phyloP scores from a whole-genome alignment of 1,284 basidiomycete species.

The Ganoderma lingzhi region DNA sequence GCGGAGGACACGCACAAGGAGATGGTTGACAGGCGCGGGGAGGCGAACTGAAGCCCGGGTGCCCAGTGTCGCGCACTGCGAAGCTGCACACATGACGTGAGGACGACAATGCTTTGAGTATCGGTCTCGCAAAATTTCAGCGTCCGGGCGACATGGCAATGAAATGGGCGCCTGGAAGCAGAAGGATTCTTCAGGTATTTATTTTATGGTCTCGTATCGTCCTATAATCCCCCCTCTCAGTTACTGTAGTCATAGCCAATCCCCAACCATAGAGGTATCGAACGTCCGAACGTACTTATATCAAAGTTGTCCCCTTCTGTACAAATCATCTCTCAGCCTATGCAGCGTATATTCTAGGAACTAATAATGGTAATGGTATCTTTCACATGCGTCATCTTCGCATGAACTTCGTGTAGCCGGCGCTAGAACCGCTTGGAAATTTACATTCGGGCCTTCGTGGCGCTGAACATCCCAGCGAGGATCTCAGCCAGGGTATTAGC shows the following conservation, averaged over 20 bases:
- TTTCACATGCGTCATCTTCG: not conserved
- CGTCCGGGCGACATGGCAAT: not conserved
- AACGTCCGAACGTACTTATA: not conserved
- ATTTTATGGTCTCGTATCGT: not conserved
- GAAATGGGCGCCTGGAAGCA: not conserved
- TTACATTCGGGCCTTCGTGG: slow-evolving; percentile 15
- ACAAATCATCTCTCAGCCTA: not conserved
- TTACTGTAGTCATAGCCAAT: not conserved
- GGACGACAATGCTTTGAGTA: not conserved
- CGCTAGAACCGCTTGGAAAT: not conserved
- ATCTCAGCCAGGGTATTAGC: not conserved
- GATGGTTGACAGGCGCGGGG: slow-evolving; percentile 20
- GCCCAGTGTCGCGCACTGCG: not conserved
- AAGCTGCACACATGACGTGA: not conserved
- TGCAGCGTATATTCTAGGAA: not conserved
- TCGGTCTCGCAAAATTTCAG: not conserved
- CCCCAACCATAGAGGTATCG: not conserved
- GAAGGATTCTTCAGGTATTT: not conserved
- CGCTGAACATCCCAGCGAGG: not conserved
- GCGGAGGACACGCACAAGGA: slow-evolving; percentile 46
- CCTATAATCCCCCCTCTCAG: slow-evolving; percentile 1
- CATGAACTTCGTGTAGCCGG: no score
- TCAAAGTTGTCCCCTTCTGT: not conserved
- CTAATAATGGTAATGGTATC: not conserved
- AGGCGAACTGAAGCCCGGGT: not conserved